phyloP scores from a whole-genome alignment of 2,329 filamentous ascomycete genomes.

The Teratosphaeria gauchensis region DNA sequence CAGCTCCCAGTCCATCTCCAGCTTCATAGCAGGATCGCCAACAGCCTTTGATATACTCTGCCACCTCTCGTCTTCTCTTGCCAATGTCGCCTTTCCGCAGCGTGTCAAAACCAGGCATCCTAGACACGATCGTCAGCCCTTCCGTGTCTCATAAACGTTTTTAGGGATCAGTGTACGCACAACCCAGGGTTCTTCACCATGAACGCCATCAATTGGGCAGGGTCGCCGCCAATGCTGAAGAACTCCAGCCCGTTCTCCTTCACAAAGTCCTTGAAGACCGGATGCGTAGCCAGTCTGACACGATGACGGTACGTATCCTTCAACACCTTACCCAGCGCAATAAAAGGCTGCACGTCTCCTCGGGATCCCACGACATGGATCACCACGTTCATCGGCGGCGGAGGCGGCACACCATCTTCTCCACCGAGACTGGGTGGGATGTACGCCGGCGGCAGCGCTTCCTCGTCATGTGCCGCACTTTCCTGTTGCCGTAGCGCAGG shows the following conservation, averaged over 20 bases:
- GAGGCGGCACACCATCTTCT: conserved; percentile 46
- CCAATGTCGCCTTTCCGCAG: conserved; percentile 68
- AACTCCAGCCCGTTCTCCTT: conserved; percentile 42
- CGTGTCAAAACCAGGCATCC: conserved; percentile 69
- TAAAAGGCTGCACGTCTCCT: conserved; percentile 43
- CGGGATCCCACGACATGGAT: conserved; percentile 41
- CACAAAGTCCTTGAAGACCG: conserved; percentile 40
- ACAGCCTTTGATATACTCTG: conserved; percentile 71
- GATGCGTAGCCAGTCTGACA: conserved; percentile 40
- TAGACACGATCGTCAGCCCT: no score
- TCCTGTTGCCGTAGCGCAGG: conserved; percentile 53
- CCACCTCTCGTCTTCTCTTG: conserved; percentile 63
- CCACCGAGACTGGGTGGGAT: conserved; percentile 65
- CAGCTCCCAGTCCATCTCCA: conserved; percentile 50
- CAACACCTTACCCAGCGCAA: conserved; percentile 40
- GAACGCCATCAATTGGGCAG: conserved; percentile 53
- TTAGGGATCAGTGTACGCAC: no score
- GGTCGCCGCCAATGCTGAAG: conserved; percentile 43
- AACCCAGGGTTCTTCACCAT: conserved; percentile 86
- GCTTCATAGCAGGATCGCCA: conserved; percentile 80
- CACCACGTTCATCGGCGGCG: conserved; percentile 40
- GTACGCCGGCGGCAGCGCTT: conserved; percentile 52
- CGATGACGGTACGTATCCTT: conserved; percentile 40
- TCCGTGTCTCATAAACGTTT: no score
- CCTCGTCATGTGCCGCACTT: conserved; percentile 38